Base-by-base conservation (phyloP, 768 basidiomycete genomes). In the Xerocomus brunneocitrinus region DNA sequence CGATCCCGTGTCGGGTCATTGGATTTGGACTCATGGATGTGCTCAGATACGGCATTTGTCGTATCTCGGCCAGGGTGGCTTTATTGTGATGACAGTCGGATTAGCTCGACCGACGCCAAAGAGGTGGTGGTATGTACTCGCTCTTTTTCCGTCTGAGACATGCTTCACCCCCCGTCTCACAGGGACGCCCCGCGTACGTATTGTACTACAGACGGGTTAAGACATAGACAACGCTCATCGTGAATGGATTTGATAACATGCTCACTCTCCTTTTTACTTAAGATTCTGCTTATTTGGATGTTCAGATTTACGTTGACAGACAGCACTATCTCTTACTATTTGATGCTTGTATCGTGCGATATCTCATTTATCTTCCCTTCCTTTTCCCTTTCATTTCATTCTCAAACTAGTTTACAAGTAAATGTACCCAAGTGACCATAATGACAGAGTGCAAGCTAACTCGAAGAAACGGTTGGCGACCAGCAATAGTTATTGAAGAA, bases 61-160 rank as follows among this genome's bases (percentile, higher is more conserved):
- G 82, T 90, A 34, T 91, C 89, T 14, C 78, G 85, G 49, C 87
- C 89, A 32, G 85, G 89, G 35, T 99, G 97, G 97, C 73, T 86
- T 66, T 91, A 91, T 63, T 95, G 93, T 66, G 94, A 97, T 63
- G 95, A 98, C 68, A 94, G 93, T 62, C 89, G 88, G 61, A 79
- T 98, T 55, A 82, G 83, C 46, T 64, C 78, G 41, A 84, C 82
- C 28, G 84, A 91, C 49, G 74, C 84, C 45, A 87, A 82, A 63
- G 87, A 94, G 66, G 88, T 97, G 5, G 87, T 92, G 48, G 91
- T 95, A 63, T 60, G 89, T 76, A 6, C 67, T 25, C 9, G 19
- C 8, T 27, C n/a, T 43, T 14, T 24, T 30, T n/a, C 12, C 16
- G 12, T 39, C 6, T 40, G 13, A 9, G 30, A n/a, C 30, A 13